Percentiles rank a stretch among this genome's conserved stretches.
Evolutionary conservation across 345 rosid genomes (phyloP).

Genomic region (Melaleuca alternifolia): DNA sequence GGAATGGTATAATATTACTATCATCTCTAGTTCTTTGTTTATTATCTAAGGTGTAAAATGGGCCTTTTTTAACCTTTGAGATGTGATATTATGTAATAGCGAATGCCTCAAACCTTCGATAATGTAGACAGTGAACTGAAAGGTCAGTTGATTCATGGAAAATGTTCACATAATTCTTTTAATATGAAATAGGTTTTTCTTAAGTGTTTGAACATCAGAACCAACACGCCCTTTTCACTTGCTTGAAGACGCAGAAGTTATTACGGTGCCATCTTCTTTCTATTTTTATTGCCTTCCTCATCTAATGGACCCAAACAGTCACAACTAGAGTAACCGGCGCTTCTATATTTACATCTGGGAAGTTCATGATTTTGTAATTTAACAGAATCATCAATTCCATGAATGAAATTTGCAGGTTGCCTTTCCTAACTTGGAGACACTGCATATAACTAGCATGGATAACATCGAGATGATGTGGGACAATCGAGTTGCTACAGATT

Average conservation of each 20-base stretch:
- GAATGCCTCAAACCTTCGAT: not conserved
- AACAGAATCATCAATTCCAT: fast-evolving
- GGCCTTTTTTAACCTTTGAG: not conserved
- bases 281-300: too few species aligned
- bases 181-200: too few species aligned
- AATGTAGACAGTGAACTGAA: too few species aligned
- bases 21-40: not conserved
- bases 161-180: too few species aligned
- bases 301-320: too few species aligned
- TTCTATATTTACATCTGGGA: too few species aligned
- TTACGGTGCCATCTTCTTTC: too few species aligned
- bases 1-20: not conserved
- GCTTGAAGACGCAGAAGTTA: too few species aligned
- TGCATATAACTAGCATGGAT: fast-evolving
- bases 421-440: not conserved
- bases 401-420: fast-evolving
- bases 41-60: not conserved
- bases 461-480: not conserved
- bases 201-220: too few species aligned
- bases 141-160: too few species aligned
- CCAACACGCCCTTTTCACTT: too few species aligned
- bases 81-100: not conserved
- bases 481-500: fast-evolving
- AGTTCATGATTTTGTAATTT: not conserved
- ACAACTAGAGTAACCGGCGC: too few species aligned